phyloP scores from a whole-genome alignment of 345 rosid genomes.

The Trapa bicornis region DNA sequence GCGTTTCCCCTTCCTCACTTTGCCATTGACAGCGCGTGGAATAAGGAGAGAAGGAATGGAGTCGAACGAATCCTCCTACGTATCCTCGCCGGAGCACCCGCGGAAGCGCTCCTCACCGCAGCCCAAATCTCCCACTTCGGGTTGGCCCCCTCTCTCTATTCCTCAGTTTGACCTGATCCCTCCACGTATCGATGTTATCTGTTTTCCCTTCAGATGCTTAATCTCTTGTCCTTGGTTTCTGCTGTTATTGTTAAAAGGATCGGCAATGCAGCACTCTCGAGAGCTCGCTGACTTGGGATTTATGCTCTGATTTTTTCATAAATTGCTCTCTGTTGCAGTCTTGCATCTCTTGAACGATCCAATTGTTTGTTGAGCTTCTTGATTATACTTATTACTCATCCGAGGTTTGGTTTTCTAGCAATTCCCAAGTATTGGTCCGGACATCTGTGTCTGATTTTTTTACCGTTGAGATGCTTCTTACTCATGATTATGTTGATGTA shows the following conservation, averaged over 20 bases:
- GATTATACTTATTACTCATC: not conserved
- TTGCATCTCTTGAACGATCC: not conserved
- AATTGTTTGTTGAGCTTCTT: slow-evolving; percentile 1
- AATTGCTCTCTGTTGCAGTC: not conserved
- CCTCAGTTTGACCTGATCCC: slow-evolving; percentile 29
- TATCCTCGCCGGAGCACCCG: slow-evolving; percentile 66
- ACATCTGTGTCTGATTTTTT: too few species aligned
- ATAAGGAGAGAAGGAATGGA: slow-evolving; percentile 36
- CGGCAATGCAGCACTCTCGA: not conserved
- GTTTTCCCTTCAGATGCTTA: not conserved
- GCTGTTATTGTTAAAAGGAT: not conserved
- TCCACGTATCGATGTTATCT: not conserved
- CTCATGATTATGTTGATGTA: too few species aligned
- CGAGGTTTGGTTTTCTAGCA: not conserved
- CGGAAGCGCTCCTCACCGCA: slow-evolving; percentile 56
- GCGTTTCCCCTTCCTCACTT: too few species aligned
- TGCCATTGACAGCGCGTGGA: not conserved
- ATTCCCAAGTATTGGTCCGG: too few species aligned
- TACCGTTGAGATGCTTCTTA: too few species aligned
- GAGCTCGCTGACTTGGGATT: not conserved
- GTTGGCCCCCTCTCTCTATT: slow-evolving; percentile 16
- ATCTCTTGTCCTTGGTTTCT: not conserved
- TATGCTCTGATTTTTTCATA: not conserved
- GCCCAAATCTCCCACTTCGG: slow-evolving; percentile 59
- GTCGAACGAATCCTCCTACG: slow-evolving; percentile 73